phyloP scores from a whole-genome alignment of 371 early-diverging fungal genomes.

The Globomyces sp. region DNA sequence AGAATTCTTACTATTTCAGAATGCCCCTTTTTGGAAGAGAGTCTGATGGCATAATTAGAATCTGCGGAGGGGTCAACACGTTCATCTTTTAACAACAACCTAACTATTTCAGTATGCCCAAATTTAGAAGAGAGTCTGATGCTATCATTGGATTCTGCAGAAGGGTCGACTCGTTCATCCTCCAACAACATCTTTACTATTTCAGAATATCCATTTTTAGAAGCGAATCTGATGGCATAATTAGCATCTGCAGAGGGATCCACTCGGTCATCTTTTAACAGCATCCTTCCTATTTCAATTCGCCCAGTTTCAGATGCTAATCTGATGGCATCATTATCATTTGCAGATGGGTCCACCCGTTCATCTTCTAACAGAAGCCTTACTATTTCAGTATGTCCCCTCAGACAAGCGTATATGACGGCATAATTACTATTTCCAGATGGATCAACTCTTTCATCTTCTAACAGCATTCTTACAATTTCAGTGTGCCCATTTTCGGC shows the following conservation, averaged over 20 bases:
- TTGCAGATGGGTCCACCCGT: slow-evolving; percentile 17
- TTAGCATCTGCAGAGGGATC: slow-evolving; percentile 1
- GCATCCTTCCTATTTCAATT: not conserved
- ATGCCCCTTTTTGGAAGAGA: not conserved
- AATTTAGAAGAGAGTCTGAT: slow-evolving; percentile 14
- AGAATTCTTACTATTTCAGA: not conserved
- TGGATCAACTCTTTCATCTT: slow-evolving; percentile 20
- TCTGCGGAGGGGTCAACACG: slow-evolving; percentile 22
- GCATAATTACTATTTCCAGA: slow-evolving; percentile 10
- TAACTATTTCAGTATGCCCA: slow-evolving; percentile 8
- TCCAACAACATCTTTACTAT: slow-evolving; percentile 9
- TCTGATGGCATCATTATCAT: not conserved
- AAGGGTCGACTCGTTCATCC: slow-evolving; percentile 13
- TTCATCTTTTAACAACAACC: not conserved
- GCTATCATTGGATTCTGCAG: slow-evolving; percentile 6
- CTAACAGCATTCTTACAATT: slow-evolving; percentile 1
- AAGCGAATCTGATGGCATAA: slow-evolving; percentile 18
- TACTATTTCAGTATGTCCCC: slow-evolving; percentile 22
- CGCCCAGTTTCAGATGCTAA: not conserved
- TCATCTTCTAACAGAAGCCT: slow-evolving; percentile 20
- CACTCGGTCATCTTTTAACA: slow-evolving; percentile 7
- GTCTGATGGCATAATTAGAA: slow-evolving; percentile 3
- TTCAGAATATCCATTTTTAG: slow-evolving; percentile 15
- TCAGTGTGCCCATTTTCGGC: slow-evolving; percentile 16
- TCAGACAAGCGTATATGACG: slow-evolving; percentile 18